Base-by-base conservation (phyloP, 1,139 yeast species). In the Candida sp. region DNA sequence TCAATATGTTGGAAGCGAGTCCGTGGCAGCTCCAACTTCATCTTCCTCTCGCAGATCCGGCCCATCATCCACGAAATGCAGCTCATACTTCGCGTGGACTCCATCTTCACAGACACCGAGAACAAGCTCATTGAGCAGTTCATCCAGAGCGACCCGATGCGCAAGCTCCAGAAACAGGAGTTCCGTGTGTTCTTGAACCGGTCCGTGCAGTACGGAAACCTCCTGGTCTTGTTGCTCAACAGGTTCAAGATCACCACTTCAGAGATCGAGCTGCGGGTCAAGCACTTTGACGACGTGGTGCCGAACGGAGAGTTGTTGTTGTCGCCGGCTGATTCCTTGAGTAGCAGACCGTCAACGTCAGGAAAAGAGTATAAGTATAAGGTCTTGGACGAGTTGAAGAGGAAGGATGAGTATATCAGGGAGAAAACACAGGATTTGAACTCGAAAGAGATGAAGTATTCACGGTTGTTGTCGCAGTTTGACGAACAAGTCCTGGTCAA, bases 61-160 rank as follows among this genome's bases (percentile, higher is more conserved):
- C 61, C 58, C 3, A 57, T 76, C 3, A 53, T 75, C 7, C 51
- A 56, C 17, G 70, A 68, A 52, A 58, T 77, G 33, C 72, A 73
- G 50, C 43, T 49, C 5, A 56, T 60, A 7, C 53, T 73, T 27
- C 58, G 60, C 5, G 53, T 66, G 6, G 57, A 58, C 33, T 50
- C 56, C 17, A 48, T 73, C 27, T 62, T 76, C 22, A 62, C 59
- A 3, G 50, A 59, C 4, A 63, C 63, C 4, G 80, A 76, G 51
- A 45, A 57, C 5, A 53, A 58, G 9, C 48, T 69, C 5, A 56
- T 76, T 30, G 58, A 60, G 35, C 63, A 59, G 46, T 69, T 73
- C 64, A 61, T 66, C 25, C 58, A 57, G 11, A 64, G 61, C 28
- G 66, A 63, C 39, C 75, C 77, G 2, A 57, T 56, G 12, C 56